A percentile compares a stretch with the other conserved stretches of the same genome.
Conservation (phyloP, 2,329 filamentous ascomycete species). For the Cladosporium sp. region DNA sequence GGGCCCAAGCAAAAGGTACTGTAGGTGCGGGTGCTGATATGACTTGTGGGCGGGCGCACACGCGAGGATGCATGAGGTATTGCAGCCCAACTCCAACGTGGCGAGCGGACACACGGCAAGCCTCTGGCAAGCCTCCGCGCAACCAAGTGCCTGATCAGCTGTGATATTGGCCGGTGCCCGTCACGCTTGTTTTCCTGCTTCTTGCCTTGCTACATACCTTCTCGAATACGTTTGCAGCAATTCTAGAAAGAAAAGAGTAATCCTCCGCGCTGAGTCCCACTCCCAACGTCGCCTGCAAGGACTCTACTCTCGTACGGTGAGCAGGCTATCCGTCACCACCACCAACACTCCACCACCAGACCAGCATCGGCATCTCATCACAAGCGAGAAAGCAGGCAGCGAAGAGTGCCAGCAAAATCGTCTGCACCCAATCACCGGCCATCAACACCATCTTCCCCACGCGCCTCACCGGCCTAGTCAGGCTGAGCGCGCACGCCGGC, state of each 20-base stretch:
- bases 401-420: neutral
- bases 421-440: neutral
- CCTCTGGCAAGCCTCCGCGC: neutral
- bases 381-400: neutral
- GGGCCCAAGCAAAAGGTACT: slow-evolving; percentile 4
- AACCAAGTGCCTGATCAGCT: slow-evolving; percentile 9
- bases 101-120: slow-evolving; percentile 12
- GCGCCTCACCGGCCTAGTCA: slow-evolving; percentile 8
- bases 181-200: neutral
- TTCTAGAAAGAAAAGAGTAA: neutral
- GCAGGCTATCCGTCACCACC: neutral
- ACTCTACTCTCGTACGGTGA: neutral
- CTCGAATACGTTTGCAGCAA: neutral
- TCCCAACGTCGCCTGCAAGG: neutral
- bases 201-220: neutral
- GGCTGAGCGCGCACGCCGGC: slow-evolving; percentile 8
- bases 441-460: slow-evolving; percentile 1
- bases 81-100: slow-evolving; percentile 10
- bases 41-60: slow-evolving; percentile 8
- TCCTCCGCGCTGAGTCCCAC: neutral
- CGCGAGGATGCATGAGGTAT: slow-evolving; percentile 9
- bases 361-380: neutral
- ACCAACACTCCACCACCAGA: neutral
- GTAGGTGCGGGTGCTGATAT: slow-evolving; percentile 6
- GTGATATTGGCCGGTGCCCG: slow-evolving; percentile 3